Percentiles rank a stretch among this genome's conserved stretches.
Conservation (phyloP, 495 filamentous ascomycete species). For the Penicillium verhagenii region DNA sequence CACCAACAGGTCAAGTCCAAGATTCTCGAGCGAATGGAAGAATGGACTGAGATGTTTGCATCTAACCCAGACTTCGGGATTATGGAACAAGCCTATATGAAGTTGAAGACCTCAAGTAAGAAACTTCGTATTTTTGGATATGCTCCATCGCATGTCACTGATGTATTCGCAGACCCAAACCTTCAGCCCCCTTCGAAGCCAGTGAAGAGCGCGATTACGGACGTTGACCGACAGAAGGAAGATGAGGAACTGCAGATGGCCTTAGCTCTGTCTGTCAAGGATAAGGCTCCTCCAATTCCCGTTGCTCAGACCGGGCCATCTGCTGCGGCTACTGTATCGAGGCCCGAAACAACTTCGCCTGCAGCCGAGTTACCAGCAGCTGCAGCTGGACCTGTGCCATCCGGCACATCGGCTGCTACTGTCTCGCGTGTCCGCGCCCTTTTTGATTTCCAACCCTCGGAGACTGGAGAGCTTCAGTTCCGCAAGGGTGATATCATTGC, state of each 20-base stretch:
- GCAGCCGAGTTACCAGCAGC: constrained; percentile 41
- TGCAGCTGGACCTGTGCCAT: constrained; percentile 50
- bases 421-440: constrained; percentile 91
- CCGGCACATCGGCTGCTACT: constrained; percentile 90
- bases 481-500: constrained; percentile 97
- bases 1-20: constrained; percentile 96
- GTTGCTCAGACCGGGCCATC: constrained; percentile 27
- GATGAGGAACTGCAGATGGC: constrained; percentile 98
- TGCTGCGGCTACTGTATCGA: constrained; percentile 22
- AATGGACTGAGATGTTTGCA: constrained; percentile 94
- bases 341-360: constrained; percentile 32
- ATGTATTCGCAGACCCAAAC: constrained; percentile 66
- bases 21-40: constrained; percentile 93
- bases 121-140: not conserved
- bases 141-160: not conserved
- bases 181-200: constrained; percentile 91
- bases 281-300: constrained; percentile 48
- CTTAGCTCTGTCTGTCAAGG: constrained; percentile 84
- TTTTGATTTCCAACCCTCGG: constrained; percentile 92
- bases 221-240: constrained; percentile 88
- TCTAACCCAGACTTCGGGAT: constrained; percentile 90
- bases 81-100: constrained; percentile 94
- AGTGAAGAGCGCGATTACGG: constrained; percentile 85
- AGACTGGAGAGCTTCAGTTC: constrained; percentile 92
- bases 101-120: constrained; percentile 74